Percentiles rank a stretch among this genome's conserved stretches.
phyloP scores from a whole-genome alignment of 106 monocot genomes.

The Acorus gramineus region DNA sequence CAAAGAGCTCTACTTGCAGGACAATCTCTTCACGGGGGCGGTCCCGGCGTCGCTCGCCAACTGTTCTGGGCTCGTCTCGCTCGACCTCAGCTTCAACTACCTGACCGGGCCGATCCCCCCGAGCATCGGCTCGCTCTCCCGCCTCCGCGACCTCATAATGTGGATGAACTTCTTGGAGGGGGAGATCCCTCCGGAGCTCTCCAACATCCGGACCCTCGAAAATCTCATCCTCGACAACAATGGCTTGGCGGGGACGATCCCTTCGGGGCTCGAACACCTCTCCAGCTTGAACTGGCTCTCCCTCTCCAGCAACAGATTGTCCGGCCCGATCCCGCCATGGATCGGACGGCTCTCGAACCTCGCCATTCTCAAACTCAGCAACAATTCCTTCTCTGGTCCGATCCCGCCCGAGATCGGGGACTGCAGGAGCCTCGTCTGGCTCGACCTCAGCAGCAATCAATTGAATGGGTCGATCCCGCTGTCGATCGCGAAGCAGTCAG shows the following conservation, averaged over 20 bases:
- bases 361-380: constrained; percentile 86
- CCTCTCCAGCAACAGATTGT: constrained; percentile 60
- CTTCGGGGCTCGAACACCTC: constrained; percentile 41
- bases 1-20: constrained; percentile 62
- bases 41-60: constrained; percentile 46
- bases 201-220: constrained; percentile 23
- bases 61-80: constrained; percentile 48
- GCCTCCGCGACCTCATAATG: constrained; percentile 60
- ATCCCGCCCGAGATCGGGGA: constrained; percentile 85
- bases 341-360: constrained; percentile 53
- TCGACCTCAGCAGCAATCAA: constrained; percentile 76
- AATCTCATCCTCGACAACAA: constrained; percentile 89
- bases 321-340: constrained; percentile 59
- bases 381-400: constrained; percentile 79
- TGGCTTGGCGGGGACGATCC: constrained; percentile 51
- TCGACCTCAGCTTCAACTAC: constrained; percentile 79
- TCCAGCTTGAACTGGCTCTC: constrained; percentile 77
- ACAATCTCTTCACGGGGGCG: constrained; percentile 45
- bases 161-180: constrained; percentile 81
- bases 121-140: constrained; percentile 27
- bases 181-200: constrained; percentile 52
- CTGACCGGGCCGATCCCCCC: constrained; percentile 51
- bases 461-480: constrained; percentile 63
- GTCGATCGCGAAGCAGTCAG: constrained; percentile 63
- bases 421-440: constrained; percentile 89